Evolutionary conservation across 768 basidiomycete species (phyloP), one percentile per base, ranked within the genome.

Genomic region (Xerocomellus amylosporus): DNA sequence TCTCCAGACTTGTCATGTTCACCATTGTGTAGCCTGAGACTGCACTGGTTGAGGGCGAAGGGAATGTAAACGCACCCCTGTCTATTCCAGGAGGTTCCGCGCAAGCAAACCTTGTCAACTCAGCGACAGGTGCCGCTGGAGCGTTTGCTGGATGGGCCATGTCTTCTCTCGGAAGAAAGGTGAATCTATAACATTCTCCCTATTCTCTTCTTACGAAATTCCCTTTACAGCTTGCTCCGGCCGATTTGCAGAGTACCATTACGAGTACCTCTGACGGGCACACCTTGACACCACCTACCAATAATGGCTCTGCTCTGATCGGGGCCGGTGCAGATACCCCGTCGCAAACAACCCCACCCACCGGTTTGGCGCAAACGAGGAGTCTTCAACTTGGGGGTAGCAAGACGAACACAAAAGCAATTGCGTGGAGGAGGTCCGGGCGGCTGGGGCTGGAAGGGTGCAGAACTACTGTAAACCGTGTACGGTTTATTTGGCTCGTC

Each of bases 111-210:
- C 72, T 97, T 2, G 91, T 91, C 15, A 93, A 86, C 60, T 86
- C 86, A 5, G 93, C 96, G 0, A 86, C 93, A 0, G 94, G 93
- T 0, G 95, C 94, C 3, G 96, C 95, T 17, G 88, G 90, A 8
- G 89, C 87, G 17, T 74, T 99, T 4, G 95, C 96, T 14, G 93
- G 94, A 7, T 98, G 96, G 96, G 96, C 96, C 2, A 92, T 98
- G 40, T 89, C 93, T 5, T 93, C 90, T 0, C 64, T 98, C 0
- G 86, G 89, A 26, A 94, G 85, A 73, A 90, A 88, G 77, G 90
- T 89, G 49, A 30, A 51, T 15, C 5, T 13, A 43, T 20, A 13
- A 19, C 2, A 3, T 28, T 1, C 13, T 37, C 8, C 1, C 13
- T 38, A 19, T 15, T 13, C n/a, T n/a, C 28, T 42, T 41, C 31